Percentiles rank a stretch among this genome's conserved stretches.
Evolutionary conservation across 1,139 yeast genomes (phyloP).

Genomic region (Diutina neorugosa): DNA sequence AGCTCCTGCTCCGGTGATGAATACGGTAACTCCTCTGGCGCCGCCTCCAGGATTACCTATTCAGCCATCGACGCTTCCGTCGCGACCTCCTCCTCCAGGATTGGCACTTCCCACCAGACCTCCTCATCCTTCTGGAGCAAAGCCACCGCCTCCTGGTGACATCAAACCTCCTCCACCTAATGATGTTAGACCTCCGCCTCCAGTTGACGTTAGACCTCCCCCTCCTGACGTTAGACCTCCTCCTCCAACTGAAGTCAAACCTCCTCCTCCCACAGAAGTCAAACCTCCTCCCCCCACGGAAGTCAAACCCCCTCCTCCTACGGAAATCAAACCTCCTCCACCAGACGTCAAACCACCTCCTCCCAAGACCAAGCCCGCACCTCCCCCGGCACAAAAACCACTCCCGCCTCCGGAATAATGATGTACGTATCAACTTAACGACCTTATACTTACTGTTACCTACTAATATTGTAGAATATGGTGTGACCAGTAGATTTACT

Average conservation of each 20-base stretch:
- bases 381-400: slow-evolving; percentile 6
- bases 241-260: slow-evolving; percentile 6
- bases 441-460: background rate
- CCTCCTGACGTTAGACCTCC: slow-evolving; percentile 4
- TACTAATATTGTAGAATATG: background rate
- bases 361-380: background rate
- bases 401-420: slow-evolving; percentile 5
- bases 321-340: slow-evolving; percentile 2
- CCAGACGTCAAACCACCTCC: slow-evolving; percentile 1
- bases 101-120: slow-evolving; percentile 9
- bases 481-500: too few species aligned
- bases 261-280: slow-evolving; percentile 7
- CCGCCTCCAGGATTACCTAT: background rate
- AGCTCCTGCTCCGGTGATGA: background rate
- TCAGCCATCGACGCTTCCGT: background rate
- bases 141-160: slow-evolving; percentile 5
- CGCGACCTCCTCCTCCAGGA: slow-evolving; percentile 11
- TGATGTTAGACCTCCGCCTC: background rate
- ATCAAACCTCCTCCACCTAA: background rate
- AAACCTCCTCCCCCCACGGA: slow-evolving; percentile 6
- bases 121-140: slow-evolving; percentile 6
- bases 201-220: slow-evolving; percentile 4
- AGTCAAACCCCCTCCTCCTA: slow-evolving; percentile 5
- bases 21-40: background rate
- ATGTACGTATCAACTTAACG: background rate